phyloP scores from a whole-genome alignment of 176 grass and related monocot genomes.

The Lolium perenne region DNA sequence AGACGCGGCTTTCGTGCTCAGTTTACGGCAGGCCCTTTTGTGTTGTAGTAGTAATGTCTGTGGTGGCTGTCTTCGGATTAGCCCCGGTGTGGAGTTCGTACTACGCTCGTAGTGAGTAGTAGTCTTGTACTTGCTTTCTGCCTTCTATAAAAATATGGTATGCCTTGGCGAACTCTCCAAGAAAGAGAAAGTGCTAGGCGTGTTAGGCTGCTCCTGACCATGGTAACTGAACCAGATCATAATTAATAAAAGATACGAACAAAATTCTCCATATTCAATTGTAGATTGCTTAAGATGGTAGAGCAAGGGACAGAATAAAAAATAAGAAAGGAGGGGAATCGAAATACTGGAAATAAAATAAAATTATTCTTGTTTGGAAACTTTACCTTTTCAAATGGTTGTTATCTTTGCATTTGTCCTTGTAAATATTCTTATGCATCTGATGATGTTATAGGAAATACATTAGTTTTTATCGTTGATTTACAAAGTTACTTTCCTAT shows the following conservation, averaged over 20 bases:
- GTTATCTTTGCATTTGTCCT: not conserved
- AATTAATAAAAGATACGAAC: not conserved
- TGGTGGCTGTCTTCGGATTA: too few relatives aligned
- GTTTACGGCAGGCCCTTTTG: too few relatives aligned
- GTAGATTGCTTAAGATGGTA: not conserved
- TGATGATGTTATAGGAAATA: constrained; percentile 2
- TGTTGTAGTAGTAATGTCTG: too few relatives aligned
- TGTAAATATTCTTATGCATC: constrained; percentile 9
- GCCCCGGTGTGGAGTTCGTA: too few relatives aligned
- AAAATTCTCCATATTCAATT: constrained; percentile 23
- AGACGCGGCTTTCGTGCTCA: too few relatives aligned
- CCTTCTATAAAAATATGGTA: too few relatives aligned
- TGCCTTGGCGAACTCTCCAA: too few relatives aligned
- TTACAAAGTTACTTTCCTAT: constrained; percentile 28
- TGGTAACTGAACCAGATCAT: constrained; percentile 19
- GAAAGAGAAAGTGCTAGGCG: not conserved
- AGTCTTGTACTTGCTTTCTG: too few relatives aligned
- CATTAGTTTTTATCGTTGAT: constrained; percentile 24
- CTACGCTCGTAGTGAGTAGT: too few relatives aligned
- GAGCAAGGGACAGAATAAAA: not conserved
- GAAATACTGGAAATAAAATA: constrained; percentile 21
- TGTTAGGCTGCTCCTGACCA: not conserved
- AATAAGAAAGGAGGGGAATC: not conserved
- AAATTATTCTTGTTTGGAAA: not conserved
- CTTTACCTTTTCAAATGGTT: constrained; percentile 22